phyloP scores from a whole-genome alignment of 352 stramenopile genomes.

The Phytophthora agathidicida region DNA sequence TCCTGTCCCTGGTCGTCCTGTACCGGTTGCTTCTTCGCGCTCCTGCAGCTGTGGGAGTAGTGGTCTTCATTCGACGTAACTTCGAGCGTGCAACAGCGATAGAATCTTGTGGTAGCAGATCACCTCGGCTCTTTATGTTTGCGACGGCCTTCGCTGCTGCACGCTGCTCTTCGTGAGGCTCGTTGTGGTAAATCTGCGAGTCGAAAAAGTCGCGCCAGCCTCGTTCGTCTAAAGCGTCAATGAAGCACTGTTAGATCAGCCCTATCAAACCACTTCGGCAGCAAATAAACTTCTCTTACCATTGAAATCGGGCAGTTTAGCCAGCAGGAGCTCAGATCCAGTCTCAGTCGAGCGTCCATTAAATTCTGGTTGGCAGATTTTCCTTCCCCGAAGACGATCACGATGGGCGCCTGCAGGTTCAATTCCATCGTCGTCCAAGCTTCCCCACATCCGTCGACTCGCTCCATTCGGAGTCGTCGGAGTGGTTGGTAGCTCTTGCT shows the following conservation, averaged over 20 bases:
- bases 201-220: constrained; percentile 61
- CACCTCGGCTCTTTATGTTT: constrained; percentile 2
- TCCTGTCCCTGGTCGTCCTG: constrained; percentile 29
- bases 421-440: constrained; percentile 16
- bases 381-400: constrained; percentile 9
- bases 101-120: neutral
- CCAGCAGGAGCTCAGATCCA: constrained; percentile 37
- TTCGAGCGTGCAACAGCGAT: constrained; percentile 4
- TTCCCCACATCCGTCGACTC: constrained; percentile 22
- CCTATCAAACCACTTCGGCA: neutral
- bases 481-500: constrained; percentile 6
- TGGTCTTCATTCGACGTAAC: constrained; percentile 11
- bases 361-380: constrained; percentile 9
- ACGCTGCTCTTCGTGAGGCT: constrained; percentile 15
- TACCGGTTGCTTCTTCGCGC: constrained; percentile 14
- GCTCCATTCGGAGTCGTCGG: constrained; percentile 22
- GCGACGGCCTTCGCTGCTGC: constrained; percentile 12
- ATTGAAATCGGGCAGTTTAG: constrained; percentile 46
- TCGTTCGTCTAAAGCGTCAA: constrained; percentile 38
- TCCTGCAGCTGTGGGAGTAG: neutral
- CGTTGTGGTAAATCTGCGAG: constrained; percentile 46
- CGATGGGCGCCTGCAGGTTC: constrained; percentile 20
- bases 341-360: constrained; percentile 10
- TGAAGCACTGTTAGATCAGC: constrained; percentile 7
- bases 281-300: constrained; percentile 21